A percentile compares a stretch with the other conserved stretches of the same genome.
phyloP scores from a whole-genome alignment of 306 rosid genomes.

The Castanea mollissima region DNA sequence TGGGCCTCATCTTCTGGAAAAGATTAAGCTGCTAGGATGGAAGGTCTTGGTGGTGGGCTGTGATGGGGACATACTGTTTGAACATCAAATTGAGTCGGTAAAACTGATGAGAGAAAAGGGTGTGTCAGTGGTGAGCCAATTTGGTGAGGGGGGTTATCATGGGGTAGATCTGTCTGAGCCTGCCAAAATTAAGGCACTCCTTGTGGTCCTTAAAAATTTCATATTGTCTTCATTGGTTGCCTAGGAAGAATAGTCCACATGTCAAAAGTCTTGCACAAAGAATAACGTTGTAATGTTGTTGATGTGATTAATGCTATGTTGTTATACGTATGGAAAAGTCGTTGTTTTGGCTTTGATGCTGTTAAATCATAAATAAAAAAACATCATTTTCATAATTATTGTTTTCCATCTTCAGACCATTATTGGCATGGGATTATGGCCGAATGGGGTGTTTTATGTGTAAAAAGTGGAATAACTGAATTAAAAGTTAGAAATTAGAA shows the following conservation, averaged over 20 bases:
- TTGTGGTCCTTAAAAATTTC: slow-evolving; percentile 18
- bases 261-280: no score
- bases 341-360: no score
- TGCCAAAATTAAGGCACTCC: slow-evolving; percentile 23
- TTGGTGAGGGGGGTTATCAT: slow-evolving; percentile 39
- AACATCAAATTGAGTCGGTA: slow-evolving; percentile 40
- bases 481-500: no score
- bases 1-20: neutral
- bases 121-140: slow-evolving; percentile 30
- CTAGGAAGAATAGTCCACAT: neutral
- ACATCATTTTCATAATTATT: no score
- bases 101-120: slow-evolving; percentile 33
- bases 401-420: no score
- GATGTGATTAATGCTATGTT: no score
- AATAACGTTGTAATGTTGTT: no score
- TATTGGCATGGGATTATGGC: no score
- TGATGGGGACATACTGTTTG: slow-evolving; percentile 52
- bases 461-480: no score
- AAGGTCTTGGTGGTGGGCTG: slow-evolving; percentile 33
- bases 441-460: no score
- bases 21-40: slow-evolving; percentile 32
- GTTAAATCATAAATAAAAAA: no score
- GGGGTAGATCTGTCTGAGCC: slow-evolving; percentile 31
- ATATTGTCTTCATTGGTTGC: neutral
- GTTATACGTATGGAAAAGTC: no score